Evolutionary conservation across 148 eudicot species (phyloP), one percentile per base, ranked within the genome.

Genomic region (Dianthus caryophyllus): DNA sequence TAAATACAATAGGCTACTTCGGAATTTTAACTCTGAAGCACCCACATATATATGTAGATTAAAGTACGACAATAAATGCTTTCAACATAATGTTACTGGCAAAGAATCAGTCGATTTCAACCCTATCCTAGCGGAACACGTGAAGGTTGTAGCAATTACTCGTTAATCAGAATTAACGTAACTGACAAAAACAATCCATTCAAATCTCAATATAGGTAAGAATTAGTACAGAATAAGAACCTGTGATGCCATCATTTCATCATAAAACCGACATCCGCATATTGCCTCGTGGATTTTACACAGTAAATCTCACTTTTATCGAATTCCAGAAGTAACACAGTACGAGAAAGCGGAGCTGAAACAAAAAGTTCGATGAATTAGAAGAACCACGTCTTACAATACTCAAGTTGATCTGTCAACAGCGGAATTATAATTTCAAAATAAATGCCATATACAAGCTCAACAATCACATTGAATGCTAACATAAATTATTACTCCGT

Each of bases 181-280:
- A 41, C 20, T 17, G 17, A 59, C 51, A 30, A 5, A 39, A 20
- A n/a, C 9, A 36, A 51, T 0, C 39, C 43, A n/a, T 41, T 4
- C 9, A 17, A 21, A 10, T 12, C 36, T 24, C 20, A 61, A 39
- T 2, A 30, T 12, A 12, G n/a, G 6, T 14, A 20, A 24, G 43
- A 44, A 30, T 36, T 1, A 50, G 39, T 31, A 21, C 29, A 59
- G 21, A 4, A 39, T 61, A 44, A 48, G 44, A 57, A 82, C 84
- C 84, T 77, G 86, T 27, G 71, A 61, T 62, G 74, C 82, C 84
- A 76, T 82, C 81, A 82, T 82, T 74, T 80, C 80, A 76, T 70
- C 57, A 69, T 69, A 69, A 57, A 63, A 70, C 61, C 59, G 61
- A 67, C 54, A 71, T 68, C 70, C 63, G 64, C 84, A 76, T 85